These are phyloP conservation scores for Lipomyces yamanashiensis DNA, from an alignment of 805 yeast genomes.

Conservation along the genomic window DNA sequence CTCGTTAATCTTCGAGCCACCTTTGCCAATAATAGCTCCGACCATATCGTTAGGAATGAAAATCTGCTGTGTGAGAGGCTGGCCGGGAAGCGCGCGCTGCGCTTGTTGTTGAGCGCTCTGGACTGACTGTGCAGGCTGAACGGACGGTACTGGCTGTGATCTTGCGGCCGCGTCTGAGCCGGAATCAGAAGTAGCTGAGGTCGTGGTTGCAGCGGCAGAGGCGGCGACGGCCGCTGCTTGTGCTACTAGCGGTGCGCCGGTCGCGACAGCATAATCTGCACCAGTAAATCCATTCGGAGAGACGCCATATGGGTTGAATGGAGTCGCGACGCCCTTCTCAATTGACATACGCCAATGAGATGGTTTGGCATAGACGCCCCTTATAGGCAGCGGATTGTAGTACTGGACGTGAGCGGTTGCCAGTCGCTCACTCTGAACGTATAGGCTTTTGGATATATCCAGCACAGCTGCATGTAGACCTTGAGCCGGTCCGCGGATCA, in stretches of 20 bases:
- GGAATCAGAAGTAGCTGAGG: constrained; percentile 1
- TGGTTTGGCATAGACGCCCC: constrained; percentile 26
- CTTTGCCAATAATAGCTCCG: constrained; percentile 85
- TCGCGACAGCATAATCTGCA: constrained; percentile 27
- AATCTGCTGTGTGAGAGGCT: constrained; percentile 61
- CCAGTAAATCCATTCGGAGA: constrained; percentile 28
- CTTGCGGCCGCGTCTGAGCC: background rate
- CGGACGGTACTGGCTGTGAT: constrained; percentile 9
- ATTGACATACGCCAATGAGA: constrained; percentile 21
- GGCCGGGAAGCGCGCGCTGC: constrained; percentile 31
- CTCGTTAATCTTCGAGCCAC: constrained; percentile 80
- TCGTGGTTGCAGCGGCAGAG: background rate
- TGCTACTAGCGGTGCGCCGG: constrained; percentile 6
- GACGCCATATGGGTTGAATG: constrained; percentile 33
- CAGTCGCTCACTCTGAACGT: constrained; percentile 19
- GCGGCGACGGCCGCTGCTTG: background rate
- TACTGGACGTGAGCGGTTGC: constrained; percentile 17
- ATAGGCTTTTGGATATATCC: constrained; percentile 9
- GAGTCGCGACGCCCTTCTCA: constrained; percentile 30
- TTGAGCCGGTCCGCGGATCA: constrained; percentile 16
- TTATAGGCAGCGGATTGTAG: constrained; percentile 27
- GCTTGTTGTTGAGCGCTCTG: constrained; percentile 33
- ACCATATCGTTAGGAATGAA: constrained; percentile 77
- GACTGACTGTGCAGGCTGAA: constrained; percentile 26
- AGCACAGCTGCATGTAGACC: constrained; percentile 10